Evolutionary conservation across 2,329 filamentous ascomycete genomes (phyloP).

Genomic region (Pseudomassariella vexata): DNA sequence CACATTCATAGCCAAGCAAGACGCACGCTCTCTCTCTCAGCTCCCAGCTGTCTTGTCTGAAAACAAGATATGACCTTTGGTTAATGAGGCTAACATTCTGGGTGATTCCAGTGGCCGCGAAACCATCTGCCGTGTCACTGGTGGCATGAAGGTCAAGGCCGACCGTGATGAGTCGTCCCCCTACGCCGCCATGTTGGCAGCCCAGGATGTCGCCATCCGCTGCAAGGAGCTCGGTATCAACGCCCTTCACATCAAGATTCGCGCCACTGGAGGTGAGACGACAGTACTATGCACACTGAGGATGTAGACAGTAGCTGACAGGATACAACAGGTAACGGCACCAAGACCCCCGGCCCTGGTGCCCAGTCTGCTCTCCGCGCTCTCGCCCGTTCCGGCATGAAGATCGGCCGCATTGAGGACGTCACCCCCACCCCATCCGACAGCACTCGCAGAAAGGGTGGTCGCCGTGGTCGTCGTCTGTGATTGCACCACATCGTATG

Average conservation of each 20-base stretch:
- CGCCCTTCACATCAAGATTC: conserved; percentile 99
- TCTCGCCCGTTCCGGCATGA: conserved; percentile 98
- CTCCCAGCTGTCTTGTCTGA: no score
- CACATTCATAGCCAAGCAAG: no score
- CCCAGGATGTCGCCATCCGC: conserved; percentile 92
- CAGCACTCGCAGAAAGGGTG: conserved; percentile 99
- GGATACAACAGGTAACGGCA: conserved; percentile 71
- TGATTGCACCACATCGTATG: conserved; percentile 48
- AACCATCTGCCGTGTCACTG: conserved; percentile 99
- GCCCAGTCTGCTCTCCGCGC: conserved; percentile 98
- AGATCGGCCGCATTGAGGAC: conserved; percentile 99
- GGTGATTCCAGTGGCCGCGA: conserved; percentile 88
- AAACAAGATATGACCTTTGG: no score
- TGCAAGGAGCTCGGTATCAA: conserved; percentile 70
- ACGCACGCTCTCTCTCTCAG: no score
- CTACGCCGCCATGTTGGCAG: conserved; percentile 99
- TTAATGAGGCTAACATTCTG: conserved; percentile 63
- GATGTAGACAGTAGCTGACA: conserved; percentile 2
- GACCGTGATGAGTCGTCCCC: conserved; percentile 99
- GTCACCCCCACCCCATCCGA: conserved; percentile 98
- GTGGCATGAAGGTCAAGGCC: conserved; percentile 99
- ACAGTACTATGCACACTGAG: conserved; percentile 40
- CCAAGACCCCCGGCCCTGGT: conserved; percentile 99
- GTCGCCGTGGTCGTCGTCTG: conserved; percentile 99
- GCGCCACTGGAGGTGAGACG: conserved; percentile 97